Base-by-base conservation (phyloP, 1,139 yeast genomes). In the Yamadazyma kanchanaburiensis region DNA sequence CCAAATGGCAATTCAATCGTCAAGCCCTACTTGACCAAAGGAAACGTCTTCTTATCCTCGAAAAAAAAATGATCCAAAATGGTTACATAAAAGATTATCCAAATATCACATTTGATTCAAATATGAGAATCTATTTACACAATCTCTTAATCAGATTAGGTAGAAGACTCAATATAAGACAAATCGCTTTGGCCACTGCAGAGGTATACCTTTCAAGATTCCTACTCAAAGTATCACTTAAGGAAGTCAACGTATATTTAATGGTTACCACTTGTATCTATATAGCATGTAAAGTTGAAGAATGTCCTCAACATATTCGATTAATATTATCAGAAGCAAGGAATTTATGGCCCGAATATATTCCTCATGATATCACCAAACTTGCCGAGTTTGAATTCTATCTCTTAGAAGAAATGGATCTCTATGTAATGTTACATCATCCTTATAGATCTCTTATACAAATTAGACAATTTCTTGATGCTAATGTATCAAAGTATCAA, bases 301-400 rank as follows among this genome's bases (percentile, higher is more conserved):
- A 91, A 53, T 82, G 88, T 46, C 97, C 98, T 1, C 95, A 85
- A 51, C 96, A 91, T 51, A 88, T 91, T 7, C 64, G 96, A 34
- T 75, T 89, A 2, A 71, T 91, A 10, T 75, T 86, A 14, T 70
- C 80, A 17, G 97, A 91, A 50, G 94, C 97, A 3, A 64, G 96
- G 30, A 82, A 82, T 26, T 58, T 87, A 28, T 91, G 98, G 97
- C 96, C 97, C 0, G 96, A 89, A 48, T 87, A 80, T 49, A 81
- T 91, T 20, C 94, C 96, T 0, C 88, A 85, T 34, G 98, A 91
- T 52, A 77, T 89, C 14, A 82, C 95, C 22, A 86, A 85, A 48
- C 68, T 91, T n/a, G 96, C 97, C 0, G 98, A 91, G 51, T 86
- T 94, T 59, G 98, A 91, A 58, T 91, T 91, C 53, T 91, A 91